phyloP scores from a whole-genome alignment of 2,329 filamentous ascomycete species.

The Clarireedia monteithiana region DNA sequence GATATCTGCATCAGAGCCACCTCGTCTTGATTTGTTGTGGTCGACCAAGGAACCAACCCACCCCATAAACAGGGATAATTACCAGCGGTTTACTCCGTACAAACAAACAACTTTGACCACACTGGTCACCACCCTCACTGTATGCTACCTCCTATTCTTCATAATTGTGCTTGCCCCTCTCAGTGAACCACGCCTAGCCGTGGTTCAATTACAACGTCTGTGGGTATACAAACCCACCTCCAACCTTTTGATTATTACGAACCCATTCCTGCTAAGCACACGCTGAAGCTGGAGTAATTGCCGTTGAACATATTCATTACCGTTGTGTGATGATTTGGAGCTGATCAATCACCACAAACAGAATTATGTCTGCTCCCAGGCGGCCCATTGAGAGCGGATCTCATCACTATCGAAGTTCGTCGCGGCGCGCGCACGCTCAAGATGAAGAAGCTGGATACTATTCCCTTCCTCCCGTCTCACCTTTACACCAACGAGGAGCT shows the following conservation, averaged over 20 bases:
- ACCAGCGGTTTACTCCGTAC: constrained; percentile 12
- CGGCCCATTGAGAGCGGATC: constrained; percentile 39
- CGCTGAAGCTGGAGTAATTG: background rate
- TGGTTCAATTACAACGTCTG: background rate
- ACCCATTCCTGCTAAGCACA: background rate
- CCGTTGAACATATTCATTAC: constrained; percentile 5
- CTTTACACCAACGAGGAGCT: constrained; percentile 43
- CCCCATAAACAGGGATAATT: constrained; percentile 20
- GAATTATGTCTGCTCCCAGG: constrained; percentile 51
- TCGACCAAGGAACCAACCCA: constrained; percentile 27
- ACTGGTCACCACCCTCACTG: constrained; percentile 18
- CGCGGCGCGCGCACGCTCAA: constrained; percentile 55
- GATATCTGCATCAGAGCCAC: constrained; percentile 12
- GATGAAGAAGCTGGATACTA: constrained; percentile 60
- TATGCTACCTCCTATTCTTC: constrained; percentile 17
- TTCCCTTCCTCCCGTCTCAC: constrained; percentile 12
- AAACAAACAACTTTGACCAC: constrained; percentile 20
- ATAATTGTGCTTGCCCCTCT: constrained; percentile 3
- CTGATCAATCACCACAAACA: constrained; percentile 9
- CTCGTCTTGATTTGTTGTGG: constrained; percentile 20
- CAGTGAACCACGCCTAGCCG: background rate
- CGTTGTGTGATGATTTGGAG: background rate
- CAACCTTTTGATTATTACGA: constrained; percentile 1
- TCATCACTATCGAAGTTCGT: constrained; percentile 60
- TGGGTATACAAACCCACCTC: background rate